Evolutionary conservation across 2,329 filamentous ascomycete species (phyloP).

Genomic region (Alternaria consortialis): DNA sequence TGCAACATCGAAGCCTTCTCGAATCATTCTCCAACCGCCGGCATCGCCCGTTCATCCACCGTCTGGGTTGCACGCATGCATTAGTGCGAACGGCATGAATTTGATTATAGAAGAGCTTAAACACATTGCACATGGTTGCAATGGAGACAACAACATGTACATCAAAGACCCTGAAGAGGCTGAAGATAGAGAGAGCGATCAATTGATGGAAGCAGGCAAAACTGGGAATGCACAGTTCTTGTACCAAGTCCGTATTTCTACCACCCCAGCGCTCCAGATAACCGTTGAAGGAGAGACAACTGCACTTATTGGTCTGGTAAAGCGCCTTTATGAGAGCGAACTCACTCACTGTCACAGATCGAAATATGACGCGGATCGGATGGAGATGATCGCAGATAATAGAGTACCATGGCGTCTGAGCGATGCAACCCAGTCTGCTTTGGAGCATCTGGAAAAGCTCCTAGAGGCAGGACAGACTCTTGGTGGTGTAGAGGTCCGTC

Average conservation of each 20-base stretch:
- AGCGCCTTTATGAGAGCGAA: background rate
- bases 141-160: background rate
- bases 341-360: background rate
- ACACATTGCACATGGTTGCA: background rate
- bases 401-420: background rate
- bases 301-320: background rate
- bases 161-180: constrained; percentile 1
- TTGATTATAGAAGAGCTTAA: constrained; percentile 3
- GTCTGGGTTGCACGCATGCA: background rate
- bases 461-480: background rate
- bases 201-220: background rate
- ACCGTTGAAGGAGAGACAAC: background rate
- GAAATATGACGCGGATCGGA: background rate
- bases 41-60: background rate
- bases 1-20: background rate
- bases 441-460: background rate
- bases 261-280: background rate
- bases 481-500: background rate
- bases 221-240: background rate
- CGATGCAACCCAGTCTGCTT: background rate
- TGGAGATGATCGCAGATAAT: background rate
- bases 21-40: background rate
- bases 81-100: background rate
- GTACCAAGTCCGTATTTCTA: background rate
- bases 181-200: background rate